Evolutionary conservation across 768 basidiomycete genomes (phyloP).

Genomic region (Boletus pseudo-olivaceus): DNA sequence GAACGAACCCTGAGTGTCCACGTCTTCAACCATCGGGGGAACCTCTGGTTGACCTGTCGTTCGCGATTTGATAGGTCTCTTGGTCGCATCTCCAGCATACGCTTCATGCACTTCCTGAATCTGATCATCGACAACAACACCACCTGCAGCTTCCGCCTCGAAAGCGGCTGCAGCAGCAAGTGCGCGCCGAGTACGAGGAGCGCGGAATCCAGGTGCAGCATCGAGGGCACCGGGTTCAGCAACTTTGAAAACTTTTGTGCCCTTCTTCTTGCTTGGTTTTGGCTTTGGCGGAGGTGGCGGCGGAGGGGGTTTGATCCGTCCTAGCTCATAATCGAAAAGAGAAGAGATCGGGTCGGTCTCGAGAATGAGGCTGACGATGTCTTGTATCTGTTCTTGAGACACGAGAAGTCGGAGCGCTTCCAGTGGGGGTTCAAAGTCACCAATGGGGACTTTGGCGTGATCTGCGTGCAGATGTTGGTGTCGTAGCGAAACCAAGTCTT

Average conservation of each 20-base stretch:
- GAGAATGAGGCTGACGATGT: slow-evolving; percentile 53
- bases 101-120: slow-evolving; percentile 1
- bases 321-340: slow-evolving; percentile 67
- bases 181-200: slow-evolving; percentile 48
- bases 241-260: slow-evolving; percentile 17
- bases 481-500: slow-evolving; percentile 22
- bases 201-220: slow-evolving; percentile 42
- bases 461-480: slow-evolving; percentile 11
- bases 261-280: slow-evolving; percentile 42
- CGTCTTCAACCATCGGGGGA: slow-evolving; percentile 62
- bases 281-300: slow-evolving; percentile 49
- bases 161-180: slow-evolving; percentile 41
- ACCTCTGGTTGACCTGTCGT: slow-evolving; percentile 32
- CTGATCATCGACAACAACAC: slow-evolving; percentile 11
- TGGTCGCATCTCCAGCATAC: slow-evolving; percentile 11
- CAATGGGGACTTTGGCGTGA: slow-evolving; percentile 35
- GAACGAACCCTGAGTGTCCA: slow-evolving; percentile 73
- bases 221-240: slow-evolving; percentile 32
- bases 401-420: slow-evolving; percentile 53
- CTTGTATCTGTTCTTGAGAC: slow-evolving; percentile 49
- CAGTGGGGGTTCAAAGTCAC: slow-evolving; percentile 73
- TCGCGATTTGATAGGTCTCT: slow-evolving; percentile 30
- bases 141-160: slow-evolving; percentile 36
- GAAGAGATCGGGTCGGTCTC: slow-evolving; percentile 58
- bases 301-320: slow-evolving; percentile 55